A percentile compares a stretch with the other conserved stretches of the same genome.
Evolutionary conservation across 495 filamentous ascomycete genomes (phyloP).

Genomic region (Cetradonia linearis): DNA sequence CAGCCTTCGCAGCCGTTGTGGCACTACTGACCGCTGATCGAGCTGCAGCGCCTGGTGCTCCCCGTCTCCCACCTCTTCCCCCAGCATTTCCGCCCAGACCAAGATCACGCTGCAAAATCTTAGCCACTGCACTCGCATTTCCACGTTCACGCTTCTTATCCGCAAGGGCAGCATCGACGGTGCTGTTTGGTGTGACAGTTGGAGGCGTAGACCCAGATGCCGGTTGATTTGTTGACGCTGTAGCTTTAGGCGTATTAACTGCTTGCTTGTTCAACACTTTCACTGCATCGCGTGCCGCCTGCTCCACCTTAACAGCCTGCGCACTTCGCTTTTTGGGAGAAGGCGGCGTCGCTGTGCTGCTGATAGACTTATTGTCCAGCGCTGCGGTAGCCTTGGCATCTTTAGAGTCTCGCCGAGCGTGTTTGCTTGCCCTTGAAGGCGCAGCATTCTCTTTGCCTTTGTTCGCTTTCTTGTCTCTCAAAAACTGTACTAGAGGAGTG

Average conservation of each 20-base stretch:
- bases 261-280: conserved; percentile 70
- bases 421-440: conserved; percentile 38
- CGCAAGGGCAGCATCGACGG: conserved; percentile 27
- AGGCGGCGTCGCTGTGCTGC: conserved; percentile 25
- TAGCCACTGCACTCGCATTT: conserved; percentile 63
- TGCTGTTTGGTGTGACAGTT: conserved; percentile 19
- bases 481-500: conserved; percentile 81
- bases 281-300: conserved; percentile 61
- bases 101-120: conserved; percentile 82
- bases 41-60: conserved; percentile 28
- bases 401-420: conserved; percentile 39
- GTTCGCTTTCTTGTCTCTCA: conserved; percentile 81
- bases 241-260: conserved; percentile 30
- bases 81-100: conserved; percentile 58
- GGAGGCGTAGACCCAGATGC: conserved; percentile 26
- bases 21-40: conserved; percentile 44
- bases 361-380: conserved; percentile 37
- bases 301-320: conserved; percentile 41
- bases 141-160: conserved; percentile 56
- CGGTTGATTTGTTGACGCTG: conserved; percentile 27
- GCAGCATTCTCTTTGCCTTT: conserved; percentile 61
- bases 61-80: conserved; percentile 35
- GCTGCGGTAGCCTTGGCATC: conserved; percentile 40
- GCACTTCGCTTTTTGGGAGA: conserved; percentile 38
- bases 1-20: conserved; percentile 31